These are phyloP conservation scores for Monilinia polystroma DNA, from an alignment of 2,329 filamentous ascomycete genomes.

Conservation along the genomic window DNA sequence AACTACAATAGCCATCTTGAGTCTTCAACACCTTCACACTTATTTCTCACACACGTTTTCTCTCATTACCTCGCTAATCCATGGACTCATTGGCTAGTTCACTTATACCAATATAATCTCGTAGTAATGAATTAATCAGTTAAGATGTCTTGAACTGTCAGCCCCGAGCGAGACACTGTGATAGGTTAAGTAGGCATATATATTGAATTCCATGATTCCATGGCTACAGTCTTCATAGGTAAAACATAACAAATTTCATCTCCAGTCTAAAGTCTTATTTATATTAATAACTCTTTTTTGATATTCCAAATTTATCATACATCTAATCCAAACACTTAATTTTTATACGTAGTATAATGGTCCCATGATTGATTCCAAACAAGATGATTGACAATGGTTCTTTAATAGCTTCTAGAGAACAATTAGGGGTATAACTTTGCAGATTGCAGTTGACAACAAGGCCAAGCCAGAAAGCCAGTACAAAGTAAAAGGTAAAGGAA, in stretches of 20 bases:
- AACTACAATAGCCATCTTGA: background rate
- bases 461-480: background rate
- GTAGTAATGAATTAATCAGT: background rate
- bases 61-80: background rate
- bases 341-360: background rate
- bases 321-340: background rate
- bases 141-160: background rate
- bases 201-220: background rate
- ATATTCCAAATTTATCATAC: background rate
- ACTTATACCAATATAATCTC: no score
- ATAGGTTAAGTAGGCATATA: background rate
- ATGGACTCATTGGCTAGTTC: background rate
- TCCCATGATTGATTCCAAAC: background rate
- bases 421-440: conserved; percentile 15
- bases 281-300: background rate
- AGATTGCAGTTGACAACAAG: conserved; percentile 5
- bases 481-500: conserved; percentile 1
- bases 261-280: background rate
- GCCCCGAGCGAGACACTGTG: no score
- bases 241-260: background rate
- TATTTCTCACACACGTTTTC: background rate
- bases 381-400: conserved; percentile 7
- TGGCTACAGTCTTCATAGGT: background rate
- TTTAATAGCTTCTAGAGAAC: background rate
- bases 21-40: background rate